A percentile compares a stretch with the other conserved stretches of the same genome.
Conservation (phyloP, 805 yeast genomes). For the Vanderwaltozyma polyspora region DNA sequence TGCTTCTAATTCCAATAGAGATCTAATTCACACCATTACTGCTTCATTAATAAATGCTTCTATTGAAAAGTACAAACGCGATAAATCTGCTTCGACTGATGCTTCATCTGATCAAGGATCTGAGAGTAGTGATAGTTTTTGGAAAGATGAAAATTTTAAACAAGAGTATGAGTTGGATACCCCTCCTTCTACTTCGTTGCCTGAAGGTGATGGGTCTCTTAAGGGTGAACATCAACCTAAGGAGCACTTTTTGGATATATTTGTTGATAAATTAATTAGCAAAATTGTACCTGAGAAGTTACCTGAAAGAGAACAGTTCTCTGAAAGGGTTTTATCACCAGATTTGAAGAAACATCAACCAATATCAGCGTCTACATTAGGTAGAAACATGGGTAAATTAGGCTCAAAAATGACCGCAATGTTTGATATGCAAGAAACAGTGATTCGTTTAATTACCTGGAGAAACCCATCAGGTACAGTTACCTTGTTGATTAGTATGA, state of each 20-base stretch:
- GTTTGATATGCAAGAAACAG: slow-evolving; percentile 50
- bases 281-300: slow-evolving; percentile 39
- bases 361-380: slow-evolving; percentile 45
- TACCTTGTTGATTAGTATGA: slow-evolving; percentile 44
- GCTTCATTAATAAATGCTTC: slow-evolving; percentile 36
- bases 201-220: neutral
- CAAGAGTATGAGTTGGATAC: slow-evolving; percentile 2
- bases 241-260: slow-evolving; percentile 46
- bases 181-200: neutral
- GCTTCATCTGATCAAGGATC: neutral
- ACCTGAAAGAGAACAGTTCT: slow-evolving; percentile 37
- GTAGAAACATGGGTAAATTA: slow-evolving; percentile 46
- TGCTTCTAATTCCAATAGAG: slow-evolving; percentile 14
- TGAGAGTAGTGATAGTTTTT: slow-evolving; percentile 1
- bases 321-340: slow-evolving; percentile 33
- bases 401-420: slow-evolving; percentile 44
- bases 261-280: slow-evolving; percentile 43
- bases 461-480: slow-evolving; percentile 60
- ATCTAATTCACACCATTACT: slow-evolving; percentile 30
- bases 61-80: slow-evolving; percentile 27
- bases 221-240: slow-evolving; percentile 10
- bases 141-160: slow-evolving; percentile 2
- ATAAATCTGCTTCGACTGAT: slow-evolving; percentile 6
- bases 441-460: slow-evolving; percentile 62
- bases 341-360: slow-evolving; percentile 41